A percentile compares a stretch with the other conserved stretches of the same genome.
phyloP scores from a whole-genome alignment of 176 grass and related monocot genomes.

The Triticum urartu region DNA sequence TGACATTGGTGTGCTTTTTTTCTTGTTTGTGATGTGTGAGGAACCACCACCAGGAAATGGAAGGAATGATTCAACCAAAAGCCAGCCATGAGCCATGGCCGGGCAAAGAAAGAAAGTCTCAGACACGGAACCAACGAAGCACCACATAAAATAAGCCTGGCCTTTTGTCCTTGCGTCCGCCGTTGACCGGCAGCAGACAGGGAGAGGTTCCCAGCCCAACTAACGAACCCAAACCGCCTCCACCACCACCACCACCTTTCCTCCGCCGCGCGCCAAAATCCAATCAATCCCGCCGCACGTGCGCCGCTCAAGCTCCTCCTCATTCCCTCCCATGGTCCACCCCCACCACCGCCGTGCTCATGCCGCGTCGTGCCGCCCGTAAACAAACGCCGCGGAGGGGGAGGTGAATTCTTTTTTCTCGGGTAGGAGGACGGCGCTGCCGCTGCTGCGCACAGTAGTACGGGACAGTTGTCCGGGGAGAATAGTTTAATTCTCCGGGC shows the following conservation, averaged over 20 bases:
- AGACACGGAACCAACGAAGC: not conserved
- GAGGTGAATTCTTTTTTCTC: not conserved
- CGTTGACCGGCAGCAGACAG: not conserved
- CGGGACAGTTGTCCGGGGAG: conserved; percentile 38
- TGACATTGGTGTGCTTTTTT: too few species aligned
- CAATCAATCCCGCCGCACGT: conserved; percentile 27
- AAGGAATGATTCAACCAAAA: not conserved
- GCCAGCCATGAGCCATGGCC: not conserved
- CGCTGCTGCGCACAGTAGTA: not conserved
- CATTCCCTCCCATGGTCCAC: conserved; percentile 11
- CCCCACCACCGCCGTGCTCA: conserved; percentile 3
- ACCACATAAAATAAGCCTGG: not conserved
- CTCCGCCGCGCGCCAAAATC: conserved; percentile 24
- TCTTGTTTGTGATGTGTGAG: too few species aligned
- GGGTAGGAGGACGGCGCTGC: not conserved
- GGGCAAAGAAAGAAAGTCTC: not conserved
- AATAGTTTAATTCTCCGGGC: conserved; percentile 44
- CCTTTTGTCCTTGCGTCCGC: not conserved
- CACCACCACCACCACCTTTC: conserved; percentile 1
- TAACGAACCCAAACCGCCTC: conserved; percentile 19
- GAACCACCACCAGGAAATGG: not conserved
- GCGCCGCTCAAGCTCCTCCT: conserved; percentile 12
- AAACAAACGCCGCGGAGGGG: conserved; percentile 22
- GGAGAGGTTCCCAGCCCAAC: not conserved
- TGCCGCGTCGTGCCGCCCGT: conserved; percentile 12